Base-by-base conservation (phyloP, 2,329 filamentous ascomycete genomes). In the Aaosphaeria arxii region DNA sequence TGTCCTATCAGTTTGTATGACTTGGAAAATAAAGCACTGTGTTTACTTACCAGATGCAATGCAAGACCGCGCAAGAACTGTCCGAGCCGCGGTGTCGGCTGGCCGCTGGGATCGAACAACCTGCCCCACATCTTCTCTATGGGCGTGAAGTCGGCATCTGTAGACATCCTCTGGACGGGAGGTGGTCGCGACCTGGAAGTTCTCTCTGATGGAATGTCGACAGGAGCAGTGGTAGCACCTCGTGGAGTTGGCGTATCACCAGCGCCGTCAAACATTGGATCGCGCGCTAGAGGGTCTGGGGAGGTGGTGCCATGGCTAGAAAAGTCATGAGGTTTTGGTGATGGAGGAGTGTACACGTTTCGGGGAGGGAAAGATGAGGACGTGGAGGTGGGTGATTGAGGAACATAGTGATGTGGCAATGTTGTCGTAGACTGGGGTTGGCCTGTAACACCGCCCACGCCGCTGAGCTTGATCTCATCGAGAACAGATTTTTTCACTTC, bases 11-110 rank as follows among this genome's bases (percentile, higher is more conserved):
- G 7, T 24, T 6, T 30, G 40, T 9, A 30, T 36, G 29, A 11
- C 17, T 6, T 30, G 40, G 7, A 33, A 11, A 6, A 35, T 39
- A 39, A 29, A 11, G 17, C 45, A 24, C 30, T 9, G 28, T 38
- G 2, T 11, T 5, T 46, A 68, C 80, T 59, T 73, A 90, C 88
- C 60, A 95, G 73, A 64, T 90, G 85, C 46, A 83, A 77, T 9
- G 88, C 89, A 48, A 95, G 74, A 0, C 88, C 88, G 47, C 84
- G 77, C 43, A 95, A 72, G 36, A 94, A 84, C 54, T 91, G 82
- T 0, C 81, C 81, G 11, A 92, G 76, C 44, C 88, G 78, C 42
- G 77, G 69, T 0, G 89, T 91, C 1, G 88, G 83, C 47, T 80
- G 77, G 0, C 85, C 87, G 30, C 84, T 76, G 3, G 77, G 73